Evolutionary conservation across 805 yeast genomes (phyloP), one percentile per base, ranked within the genome.

Genomic region (Saturnispora mendoncae): DNA sequence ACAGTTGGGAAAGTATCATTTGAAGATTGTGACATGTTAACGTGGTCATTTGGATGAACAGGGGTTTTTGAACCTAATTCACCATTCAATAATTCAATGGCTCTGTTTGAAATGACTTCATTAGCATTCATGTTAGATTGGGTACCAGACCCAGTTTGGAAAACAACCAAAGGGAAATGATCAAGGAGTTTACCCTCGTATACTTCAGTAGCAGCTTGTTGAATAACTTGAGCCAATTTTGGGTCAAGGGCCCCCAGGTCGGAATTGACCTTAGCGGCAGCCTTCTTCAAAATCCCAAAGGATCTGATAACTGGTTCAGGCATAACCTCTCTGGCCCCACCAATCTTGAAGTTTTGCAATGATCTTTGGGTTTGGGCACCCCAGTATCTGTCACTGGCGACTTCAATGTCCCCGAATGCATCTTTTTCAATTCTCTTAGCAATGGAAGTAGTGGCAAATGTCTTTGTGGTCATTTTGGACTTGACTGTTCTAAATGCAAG

Each of bases 1-100:
- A 90, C 98, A 28, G 98, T 88, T 53, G 98, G 98, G 84, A 92
- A 92, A 42, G 97, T 92, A 68, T 92, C 98, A 65, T 92, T 92
- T 36, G 96, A 86, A n/a, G 95, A 85, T 69, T 92, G 97, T 15
- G 96, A 84, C 85, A 86, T 88, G 74, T 92, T 92, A 57, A 88
- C 94, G 68, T 92, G 97, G 66, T 92, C 97, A 68, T 92, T 92
- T 51, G 98, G 98, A 67, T 92, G 98, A 42, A 92, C 95, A 25
- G 95, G 95, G 49, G 67, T 73, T 71, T 92, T 92, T 48, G 95
- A 80, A 47, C 98, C 98, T 58, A 82, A 67, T 58, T 71, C 74
- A 46, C 97, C 98, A 49, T 97, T 97, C 51, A 92, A 74, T 41
- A 92, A 58, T 69, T 92, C 97, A 64, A 92, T 92, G 54, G 98